These are phyloP conservation scores for Blastobotrys proliferans DNA, from an alignment of 1,139 yeast species.

Conservation along the genomic window DNA sequence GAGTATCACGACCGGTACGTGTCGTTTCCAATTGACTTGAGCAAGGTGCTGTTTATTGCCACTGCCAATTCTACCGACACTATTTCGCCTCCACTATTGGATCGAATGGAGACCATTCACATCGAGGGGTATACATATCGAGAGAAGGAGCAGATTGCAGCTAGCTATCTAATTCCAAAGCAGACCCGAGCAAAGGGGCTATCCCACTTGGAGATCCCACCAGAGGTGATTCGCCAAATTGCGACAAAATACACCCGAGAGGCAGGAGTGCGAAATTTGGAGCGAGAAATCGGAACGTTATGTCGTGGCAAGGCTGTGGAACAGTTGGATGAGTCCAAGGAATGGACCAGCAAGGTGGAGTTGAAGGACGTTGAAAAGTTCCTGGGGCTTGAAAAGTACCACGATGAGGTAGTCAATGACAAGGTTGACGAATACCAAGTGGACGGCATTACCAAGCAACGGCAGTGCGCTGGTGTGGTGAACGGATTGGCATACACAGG, in stretches of 20 bases:
- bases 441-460: constrained; percentile 29
- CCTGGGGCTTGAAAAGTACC: constrained; percentile 43
- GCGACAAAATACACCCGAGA: constrained; percentile 76
- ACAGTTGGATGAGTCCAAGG: constrained; percentile 30
- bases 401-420: constrained; percentile 35
- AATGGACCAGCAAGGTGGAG: constrained; percentile 19
- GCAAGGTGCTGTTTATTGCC: constrained; percentile 80
- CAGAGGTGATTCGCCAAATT: constrained; percentile 54
- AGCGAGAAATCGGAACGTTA: constrained; percentile 64
- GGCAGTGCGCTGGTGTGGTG: constrained; percentile 66
- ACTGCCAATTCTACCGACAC: constrained; percentile 83
- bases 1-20: constrained; percentile 80
- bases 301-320: constrained; percentile 85
- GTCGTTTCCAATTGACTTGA: constrained; percentile 82
- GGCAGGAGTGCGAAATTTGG: constrained; percentile 81
- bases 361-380: constrained; percentile 40
- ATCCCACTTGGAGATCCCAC: constrained; percentile 40
- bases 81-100: constrained; percentile 75
- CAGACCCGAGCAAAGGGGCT: constrained; percentile 72
- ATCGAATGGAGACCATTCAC: constrained; percentile 81
- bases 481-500: constrained; percentile 87
- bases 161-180: constrained; percentile 70
- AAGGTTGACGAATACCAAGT: constrained; percentile 31
- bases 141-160: constrained; percentile 74
- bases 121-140: constrained; percentile 77